These are phyloP conservation scores for Ophiostoma piceae DNA, from an alignment of 2,329 filamentous ascomycete genomes.

Conservation along the genomic window DNA sequence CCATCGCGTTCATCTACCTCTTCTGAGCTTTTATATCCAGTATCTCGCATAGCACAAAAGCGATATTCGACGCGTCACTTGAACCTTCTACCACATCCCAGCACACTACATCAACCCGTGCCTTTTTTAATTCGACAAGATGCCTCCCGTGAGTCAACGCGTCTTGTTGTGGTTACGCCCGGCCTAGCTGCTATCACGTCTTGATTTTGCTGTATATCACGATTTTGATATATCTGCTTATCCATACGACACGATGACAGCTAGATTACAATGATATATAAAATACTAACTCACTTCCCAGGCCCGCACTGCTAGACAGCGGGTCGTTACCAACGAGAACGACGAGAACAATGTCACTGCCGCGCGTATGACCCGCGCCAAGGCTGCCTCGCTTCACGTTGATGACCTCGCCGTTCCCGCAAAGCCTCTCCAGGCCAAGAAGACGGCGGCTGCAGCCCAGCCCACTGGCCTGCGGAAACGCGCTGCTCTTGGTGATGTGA, in stretches of 20 bases:
- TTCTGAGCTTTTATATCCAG: conserved; percentile 15
- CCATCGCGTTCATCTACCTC: background rate
- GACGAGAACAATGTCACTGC: conserved; percentile 77
- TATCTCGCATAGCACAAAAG: conserved; percentile 6
- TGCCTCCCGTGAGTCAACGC: conserved; percentile 27
- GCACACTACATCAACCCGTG: background rate
- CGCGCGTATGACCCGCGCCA: conserved; percentile 86
- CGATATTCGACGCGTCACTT: background rate
- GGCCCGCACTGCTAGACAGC: conserved; percentile 63
- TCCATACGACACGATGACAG: no score
- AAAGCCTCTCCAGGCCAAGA: conserved; percentile 51
- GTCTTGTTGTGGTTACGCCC: background rate
- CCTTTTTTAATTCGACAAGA: conserved; percentile 16
- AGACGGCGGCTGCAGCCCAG: conserved; percentile 38
- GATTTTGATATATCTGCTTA: background rate
- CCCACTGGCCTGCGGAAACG: conserved; percentile 57
- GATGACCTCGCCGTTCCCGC: conserved; percentile 55
- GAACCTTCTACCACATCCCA: background rate
- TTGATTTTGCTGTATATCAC: background rate
- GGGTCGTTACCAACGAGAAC: conserved; percentile 83
- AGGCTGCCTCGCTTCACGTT: conserved; percentile 67
- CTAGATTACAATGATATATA: background rate
- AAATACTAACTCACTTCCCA: conserved; percentile 15
- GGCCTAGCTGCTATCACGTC: background rate
- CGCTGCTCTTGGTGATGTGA: conserved; percentile 84